These are phyloP conservation scores for Pulveroboletus sp. DNA, from an alignment of 768 basidiomycete genomes.

Conservation along the genomic window DNA sequence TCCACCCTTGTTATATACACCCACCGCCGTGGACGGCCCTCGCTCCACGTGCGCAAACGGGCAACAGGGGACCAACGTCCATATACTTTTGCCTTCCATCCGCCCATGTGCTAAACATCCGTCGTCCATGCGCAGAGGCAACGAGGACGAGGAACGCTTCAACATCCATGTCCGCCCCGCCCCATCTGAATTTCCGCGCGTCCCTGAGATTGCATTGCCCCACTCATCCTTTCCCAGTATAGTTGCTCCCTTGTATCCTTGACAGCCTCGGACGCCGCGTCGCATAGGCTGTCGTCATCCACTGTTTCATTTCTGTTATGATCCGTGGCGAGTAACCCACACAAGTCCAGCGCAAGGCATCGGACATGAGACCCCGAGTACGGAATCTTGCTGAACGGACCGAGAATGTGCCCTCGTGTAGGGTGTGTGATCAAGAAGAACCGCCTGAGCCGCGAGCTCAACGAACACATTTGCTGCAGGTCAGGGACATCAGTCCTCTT, in stretches of 20 bases:
- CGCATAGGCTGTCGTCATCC: slow-evolving; percentile 14
- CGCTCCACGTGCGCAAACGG: background rate
- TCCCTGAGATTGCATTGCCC: slow-evolving; percentile 5
- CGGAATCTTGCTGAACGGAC: slow-evolving; percentile 75
- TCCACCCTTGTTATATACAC: no score
- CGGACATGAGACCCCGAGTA: slow-evolving; percentile 36
- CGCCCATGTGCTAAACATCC: no score
- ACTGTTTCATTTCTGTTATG: slow-evolving; percentile 6
- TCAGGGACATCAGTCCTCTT: slow-evolving; percentile 12
- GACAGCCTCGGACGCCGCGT: slow-evolving; percentile 26
- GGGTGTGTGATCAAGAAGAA: slow-evolving; percentile 79
- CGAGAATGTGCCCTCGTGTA: slow-evolving; percentile 63
- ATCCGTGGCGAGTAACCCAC: slow-evolving; percentile 29
- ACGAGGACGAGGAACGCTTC: background rate
- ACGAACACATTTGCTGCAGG: slow-evolving; percentile 41
- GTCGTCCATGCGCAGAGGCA: background rate
- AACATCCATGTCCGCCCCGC: slow-evolving; percentile 2
- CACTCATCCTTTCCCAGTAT: slow-evolving; percentile 34
- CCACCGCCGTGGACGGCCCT: background rate
- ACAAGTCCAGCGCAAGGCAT: slow-evolving; percentile 63
- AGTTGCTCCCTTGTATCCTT: slow-evolving; percentile 23
- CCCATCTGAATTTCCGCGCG: background rate
- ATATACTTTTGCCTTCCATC: no score
- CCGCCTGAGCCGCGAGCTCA: slow-evolving; percentile 63
- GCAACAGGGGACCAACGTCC: no score